phyloP scores from a whole-genome alignment of 345 rosid species.

The Citrus sinensis region DVS_A1.0 CM039163.1:27447001-27447500 shows the following conservation, averaged over 20 bases:
- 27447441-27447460: not conserved
- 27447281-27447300: not conserved
- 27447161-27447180: not conserved
- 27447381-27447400: not conserved
- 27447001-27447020: not conserved
- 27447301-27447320: not conserved
- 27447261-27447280: not conserved
- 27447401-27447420: not conserved
- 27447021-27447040: not conserved
- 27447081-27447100: not conserved
- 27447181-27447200: not conserved
- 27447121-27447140: not conserved
- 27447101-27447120: not conserved
- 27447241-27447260: not conserved
- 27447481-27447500: not conserved
- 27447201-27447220: not conserved
- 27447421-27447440: not conserved
- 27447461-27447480: slow-evolving; percentile 1
- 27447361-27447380: not conserved
- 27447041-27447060: not conserved
- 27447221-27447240: slow-evolving; percentile 3
- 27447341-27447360: not conserved
- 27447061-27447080: not conserved
- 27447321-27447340: not conserved
- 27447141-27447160: not conserved